These are phyloP conservation scores for Ogataea naganishii DNA, from an alignment of 805 yeast genomes.

Conservation along the genomic window DNA sequence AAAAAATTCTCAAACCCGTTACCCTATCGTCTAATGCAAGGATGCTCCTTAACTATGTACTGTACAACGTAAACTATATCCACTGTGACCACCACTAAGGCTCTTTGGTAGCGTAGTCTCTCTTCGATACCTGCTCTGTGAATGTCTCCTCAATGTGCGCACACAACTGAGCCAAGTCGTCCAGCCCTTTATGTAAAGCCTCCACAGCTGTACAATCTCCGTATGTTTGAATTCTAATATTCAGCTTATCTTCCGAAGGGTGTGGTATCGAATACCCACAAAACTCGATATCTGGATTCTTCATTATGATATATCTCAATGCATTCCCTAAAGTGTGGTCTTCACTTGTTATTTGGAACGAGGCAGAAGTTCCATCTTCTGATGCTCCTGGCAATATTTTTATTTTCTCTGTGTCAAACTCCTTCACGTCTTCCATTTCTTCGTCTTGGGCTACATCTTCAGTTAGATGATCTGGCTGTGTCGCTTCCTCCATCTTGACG, in stretches of 20 bases:
- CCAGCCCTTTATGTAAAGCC: conserved; percentile 86
- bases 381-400: conserved; percentile 76
- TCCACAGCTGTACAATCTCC: conserved; percentile 76
- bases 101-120: conserved; percentile 40
- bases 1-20: conserved; percentile 4
- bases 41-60: background rate
- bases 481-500: too few species aligned
- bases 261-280: conserved; percentile 98
- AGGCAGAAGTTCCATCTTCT: conserved; percentile 90
- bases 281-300: conserved; percentile 95
- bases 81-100: conserved; percentile 22
- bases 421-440: too few species aligned
- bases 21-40: conserved; percentile 4
- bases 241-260: conserved; percentile 86
- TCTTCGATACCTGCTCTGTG: conserved; percentile 55
- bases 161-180: conserved; percentile 77
- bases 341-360: conserved; percentile 87
- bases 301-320: conserved; percentile 88
- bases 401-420: conserved; percentile 47
- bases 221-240: conserved; percentile 90
- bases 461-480: too few species aligned
- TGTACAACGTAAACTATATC: background rate
- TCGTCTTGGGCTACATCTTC: conserved; percentile 26
- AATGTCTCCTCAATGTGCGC: conserved; percentile 74
- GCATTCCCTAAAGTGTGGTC: conserved; percentile 97